Base-by-base conservation (phyloP, 1,284 basidiomycete species). In the Trichosporon sp. region DNA sequence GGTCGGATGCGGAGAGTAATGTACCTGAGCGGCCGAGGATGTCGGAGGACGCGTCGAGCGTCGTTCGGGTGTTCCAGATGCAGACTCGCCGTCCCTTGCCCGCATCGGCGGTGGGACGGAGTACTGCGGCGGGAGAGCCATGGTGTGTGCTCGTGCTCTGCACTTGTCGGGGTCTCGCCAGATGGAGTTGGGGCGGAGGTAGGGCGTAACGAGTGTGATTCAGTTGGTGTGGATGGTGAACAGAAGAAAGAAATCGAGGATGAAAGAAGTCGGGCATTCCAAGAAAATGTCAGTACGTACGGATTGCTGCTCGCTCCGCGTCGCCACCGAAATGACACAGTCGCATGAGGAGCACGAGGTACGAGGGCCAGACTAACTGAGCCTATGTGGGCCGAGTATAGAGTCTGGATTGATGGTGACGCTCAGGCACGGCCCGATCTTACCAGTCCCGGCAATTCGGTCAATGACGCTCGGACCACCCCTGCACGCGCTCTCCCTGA, bases 381-480 rank as follows among this genome's bases (percentile, higher is more conserved):
- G n/a, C n/a, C n/a, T n/a, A n/a, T n/a, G n/a, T n/a, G n/a, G n/a
- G n/a, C n/a, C n/a, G n/a, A n/a, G n/a, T n/a, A n/a, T n/a, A n/a
- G n/a, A n/a, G n/a, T n/a, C n/a, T n/a, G n/a, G n/a, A n/a, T n/a
- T n/a, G n/a, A n/a, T n/a, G 49, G 49, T 54, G 49, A 54, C 49
- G 49, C 49, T 27, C 49, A 54, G 49, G 49, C 49, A 54, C 49
- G 25, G 49, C 27, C 46, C 46, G 46, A 52, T 52, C n/a, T n/a
- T 52, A 5, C 46, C 46, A 14, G 46, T 25, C 23, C 23, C 25
- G 49, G 49, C 49, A 54, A 29, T 54, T 54, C 27, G 10, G 25
- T 2, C 49, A 16, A 19, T 54, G 49, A 54, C 34, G 49, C 49
- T 27, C 49, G 49, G 25, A 27, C 25, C 25, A 10, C 25, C 10